Evolutionary conservation across 2,329 filamentous ascomycete genomes (phyloP).

Genomic region (Fonsecaea multimorphosa): DNA sequence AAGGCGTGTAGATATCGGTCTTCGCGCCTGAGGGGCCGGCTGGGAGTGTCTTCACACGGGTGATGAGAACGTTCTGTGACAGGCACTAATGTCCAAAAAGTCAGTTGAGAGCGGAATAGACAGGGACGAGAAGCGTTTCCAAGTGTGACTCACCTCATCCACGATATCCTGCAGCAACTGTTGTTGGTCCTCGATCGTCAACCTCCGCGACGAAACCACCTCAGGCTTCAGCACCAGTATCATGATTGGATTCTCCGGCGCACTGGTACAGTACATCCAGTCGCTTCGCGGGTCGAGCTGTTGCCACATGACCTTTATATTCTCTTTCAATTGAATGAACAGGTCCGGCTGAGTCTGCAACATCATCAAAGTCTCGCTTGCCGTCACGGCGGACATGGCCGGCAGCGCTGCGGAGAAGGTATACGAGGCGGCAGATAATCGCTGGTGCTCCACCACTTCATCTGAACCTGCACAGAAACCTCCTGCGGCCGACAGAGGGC

Average conservation of each 20-base stretch:
- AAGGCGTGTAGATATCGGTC: constrained; percentile 71
- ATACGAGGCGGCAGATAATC: constrained; percentile 88
- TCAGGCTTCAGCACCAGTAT: constrained; percentile 83
- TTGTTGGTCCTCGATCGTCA: constrained; percentile 79
- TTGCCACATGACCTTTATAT: constrained; percentile 81
- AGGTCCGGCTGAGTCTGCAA: constrained; percentile 87
- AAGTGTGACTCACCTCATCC: constrained; percentile 77
- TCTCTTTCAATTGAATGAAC: constrained; percentile 78
- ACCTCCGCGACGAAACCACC: constrained; percentile 71
- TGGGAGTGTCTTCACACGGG: constrained; percentile 79
- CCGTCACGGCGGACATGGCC: constrained; percentile 92
- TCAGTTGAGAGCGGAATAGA: neutral
- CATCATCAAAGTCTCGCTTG: constrained; percentile 85
- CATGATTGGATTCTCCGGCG: constrained; percentile 84
- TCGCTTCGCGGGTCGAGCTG: constrained; percentile 93
- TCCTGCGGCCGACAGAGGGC: constrained; percentile 87
- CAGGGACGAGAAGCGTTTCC: neutral
- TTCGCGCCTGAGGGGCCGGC: constrained; percentile 66
- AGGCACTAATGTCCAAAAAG: constrained; percentile 65
- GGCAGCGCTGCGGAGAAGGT: constrained; percentile 95
- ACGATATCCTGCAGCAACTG: constrained; percentile 84
- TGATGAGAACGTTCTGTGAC: constrained; percentile 87
- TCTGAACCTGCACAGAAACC: constrained; percentile 92
- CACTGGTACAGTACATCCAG: constrained; percentile 84
- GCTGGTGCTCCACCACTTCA: constrained; percentile 95